These are phyloP conservation scores for Trypanosoma brucei DNA, from an alignment of 208 protist genomes.

Conservation along the genomic window DNA sequence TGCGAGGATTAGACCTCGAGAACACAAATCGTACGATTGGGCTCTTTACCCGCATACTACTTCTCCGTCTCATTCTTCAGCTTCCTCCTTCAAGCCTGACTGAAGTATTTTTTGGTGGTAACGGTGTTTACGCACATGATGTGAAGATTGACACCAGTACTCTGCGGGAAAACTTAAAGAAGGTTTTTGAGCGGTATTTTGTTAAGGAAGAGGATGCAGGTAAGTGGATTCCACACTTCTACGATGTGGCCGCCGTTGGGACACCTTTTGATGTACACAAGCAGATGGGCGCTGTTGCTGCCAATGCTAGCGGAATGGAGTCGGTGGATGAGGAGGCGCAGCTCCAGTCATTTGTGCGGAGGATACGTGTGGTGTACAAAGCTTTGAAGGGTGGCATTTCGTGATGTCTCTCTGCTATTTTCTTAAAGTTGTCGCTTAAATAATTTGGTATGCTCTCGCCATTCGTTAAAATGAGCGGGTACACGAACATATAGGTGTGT, in stretches of 20 bases:
- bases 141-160: conserved; percentile 48
- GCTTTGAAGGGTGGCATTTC: conserved; percentile 68
- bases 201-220: conserved; percentile 49
- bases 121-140: conserved; percentile 54
- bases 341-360: conserved; percentile 49
- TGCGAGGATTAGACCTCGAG: conserved; percentile 83
- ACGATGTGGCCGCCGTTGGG: conserved; percentile 59
- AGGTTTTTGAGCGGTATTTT: conserved; percentile 72
- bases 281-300: neutral
- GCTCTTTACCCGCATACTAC: conserved; percentile 67
- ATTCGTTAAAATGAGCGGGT: too few species aligned
- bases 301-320: neutral
- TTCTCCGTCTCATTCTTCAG: conserved; percentile 68
- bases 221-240: conserved; percentile 71
- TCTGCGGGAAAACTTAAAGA: conserved; percentile 44
- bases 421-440: neutral
- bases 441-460: too few species aligned
- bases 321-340: conserved; percentile 20
- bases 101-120: conserved; percentile 76
- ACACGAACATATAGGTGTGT: too few species aligned
- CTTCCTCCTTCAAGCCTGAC: conserved; percentile 48
- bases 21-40: conserved; percentile 70
- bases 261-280: conserved; percentile 42
- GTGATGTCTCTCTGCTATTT: conserved; percentile 15
- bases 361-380: conserved; percentile 65